Evolutionary conservation across 768 basidiomycete genomes (phyloP).

Genomic region (Kockovaella imperatae): DNA sequence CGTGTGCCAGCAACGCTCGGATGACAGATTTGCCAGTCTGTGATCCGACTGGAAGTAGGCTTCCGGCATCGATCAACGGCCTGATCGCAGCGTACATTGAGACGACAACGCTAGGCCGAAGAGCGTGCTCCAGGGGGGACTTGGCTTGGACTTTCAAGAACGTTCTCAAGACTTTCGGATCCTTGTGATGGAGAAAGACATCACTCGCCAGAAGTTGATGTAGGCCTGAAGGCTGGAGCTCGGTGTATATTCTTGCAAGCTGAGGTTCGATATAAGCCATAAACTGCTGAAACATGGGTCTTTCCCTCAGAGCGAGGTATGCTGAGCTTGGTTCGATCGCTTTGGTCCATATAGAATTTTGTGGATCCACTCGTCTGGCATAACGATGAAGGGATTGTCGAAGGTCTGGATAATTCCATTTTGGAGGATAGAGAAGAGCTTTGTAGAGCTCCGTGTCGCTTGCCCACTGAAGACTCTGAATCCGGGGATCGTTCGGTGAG

Average conservation of each 20-base stretch:
- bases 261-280: conserved; percentile 4
- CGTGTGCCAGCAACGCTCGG: background rate
- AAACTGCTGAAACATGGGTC: conserved; percentile 15
- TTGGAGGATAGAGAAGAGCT: conserved; percentile 3
- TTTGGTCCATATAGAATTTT: conserved; percentile 5
- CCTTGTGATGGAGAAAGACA: conserved; percentile 15
- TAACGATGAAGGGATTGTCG: background rate
- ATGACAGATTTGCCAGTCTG: background rate
- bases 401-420: too few species aligned
- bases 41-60: background rate
- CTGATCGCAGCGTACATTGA: background rate
- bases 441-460: conserved; percentile 18
- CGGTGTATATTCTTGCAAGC: conserved; percentile 1
- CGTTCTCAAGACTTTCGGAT: conserved; percentile 10
- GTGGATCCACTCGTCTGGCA: background rate
- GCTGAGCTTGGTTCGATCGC: conserved; percentile 13
- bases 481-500: conserved; percentile 8
- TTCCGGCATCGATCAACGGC: background rate
- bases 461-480: conserved; percentile 10
- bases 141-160: conserved; percentile 7
- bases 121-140: too few species aligned
- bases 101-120: background rate
- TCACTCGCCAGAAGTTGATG: conserved; percentile 19
- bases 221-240: background rate
- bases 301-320: conserved; percentile 13